phyloP scores from a whole-genome alignment of 2,329 filamentous ascomycete species.

The Exophiala sp. region DNA sequence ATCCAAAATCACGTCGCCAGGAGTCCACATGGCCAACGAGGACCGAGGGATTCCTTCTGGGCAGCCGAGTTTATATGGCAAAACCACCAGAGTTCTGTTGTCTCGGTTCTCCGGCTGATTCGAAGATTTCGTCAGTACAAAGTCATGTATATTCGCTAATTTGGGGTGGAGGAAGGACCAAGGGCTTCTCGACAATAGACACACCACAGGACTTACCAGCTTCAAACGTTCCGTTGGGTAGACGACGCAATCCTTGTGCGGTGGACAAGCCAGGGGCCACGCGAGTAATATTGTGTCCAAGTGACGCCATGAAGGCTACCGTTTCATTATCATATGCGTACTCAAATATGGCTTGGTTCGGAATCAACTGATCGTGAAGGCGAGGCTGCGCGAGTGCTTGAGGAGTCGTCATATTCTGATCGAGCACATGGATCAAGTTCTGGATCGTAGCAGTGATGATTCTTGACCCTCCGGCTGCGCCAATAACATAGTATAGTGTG shows the following conservation, averaged over 20 bases:
- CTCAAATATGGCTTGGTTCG: slow-evolving; percentile 67
- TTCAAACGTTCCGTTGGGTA: slow-evolving; percentile 68
- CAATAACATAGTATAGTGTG: slow-evolving; percentile 64
- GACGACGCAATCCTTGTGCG: slow-evolving; percentile 65
- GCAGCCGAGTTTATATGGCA: too few relatives aligned
- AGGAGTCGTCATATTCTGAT: slow-evolving; percentile 57
- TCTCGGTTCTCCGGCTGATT: slow-evolving; percentile 64
- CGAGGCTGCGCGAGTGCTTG: slow-evolving; percentile 65
- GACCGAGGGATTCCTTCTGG: too few relatives aligned
- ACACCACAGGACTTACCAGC: slow-evolving; percentile 50
- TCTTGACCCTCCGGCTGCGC: slow-evolving; percentile 74
- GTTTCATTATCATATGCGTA: slow-evolving; percentile 63
- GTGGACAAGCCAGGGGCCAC: slow-evolving; percentile 61
- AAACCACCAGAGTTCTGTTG: slow-evolving; percentile 65
- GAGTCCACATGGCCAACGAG: too few relatives aligned
- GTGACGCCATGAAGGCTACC: slow-evolving; percentile 58
- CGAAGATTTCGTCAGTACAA: too few relatives aligned
- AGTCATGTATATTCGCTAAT: too few relatives aligned
- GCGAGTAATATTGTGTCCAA: slow-evolving; percentile 71
- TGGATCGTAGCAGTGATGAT: slow-evolving; percentile 80
- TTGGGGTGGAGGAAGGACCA: too few relatives aligned
- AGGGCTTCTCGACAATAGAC: too few relatives aligned
- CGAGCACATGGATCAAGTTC: slow-evolving; percentile 68
- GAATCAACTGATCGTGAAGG: slow-evolving; percentile 78
- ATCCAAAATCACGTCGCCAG: too few relatives aligned